Percentiles rank a stretch among this genome's conserved stretches.
phyloP scores from a whole-genome alignment of 345 rosid species.

The Combretum micranthum region DNA sequence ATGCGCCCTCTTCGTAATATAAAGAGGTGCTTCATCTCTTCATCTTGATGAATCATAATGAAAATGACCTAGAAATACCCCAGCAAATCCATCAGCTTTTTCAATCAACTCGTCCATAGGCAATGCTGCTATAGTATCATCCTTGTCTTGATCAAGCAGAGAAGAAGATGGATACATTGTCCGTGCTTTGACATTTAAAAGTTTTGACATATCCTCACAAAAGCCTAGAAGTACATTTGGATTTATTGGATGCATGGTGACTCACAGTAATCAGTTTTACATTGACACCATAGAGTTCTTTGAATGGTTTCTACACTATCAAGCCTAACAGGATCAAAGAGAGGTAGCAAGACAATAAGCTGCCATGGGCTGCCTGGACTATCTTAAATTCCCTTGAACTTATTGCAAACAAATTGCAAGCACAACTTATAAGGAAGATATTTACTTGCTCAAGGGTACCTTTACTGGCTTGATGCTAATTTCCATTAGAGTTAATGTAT shows the following conservation, averaged over 20 bases:
- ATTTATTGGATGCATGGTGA: background rate
- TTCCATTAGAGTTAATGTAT: conserved; percentile 66
- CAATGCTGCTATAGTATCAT: conserved; percentile 64
- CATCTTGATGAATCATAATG: too few species aligned
- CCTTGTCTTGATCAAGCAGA: conserved; percentile 75
- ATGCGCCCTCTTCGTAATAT: too few species aligned
- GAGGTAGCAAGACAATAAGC: conserved; percentile 70
- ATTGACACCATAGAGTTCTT: conserved; percentile 83
- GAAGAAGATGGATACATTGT: conserved; percentile 96
- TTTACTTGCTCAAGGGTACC: conserved; percentile 92
- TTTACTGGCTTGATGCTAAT: conserved; percentile 81
- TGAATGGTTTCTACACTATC: conserved; percentile 97
- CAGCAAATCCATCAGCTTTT: conserved; percentile 95
- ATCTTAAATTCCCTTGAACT: conserved; percentile 70
- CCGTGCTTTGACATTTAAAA: conserved; percentile 20
- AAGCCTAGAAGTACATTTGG: too few species aligned
- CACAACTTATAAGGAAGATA: background rate
- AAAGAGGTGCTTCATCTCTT: too few species aligned
- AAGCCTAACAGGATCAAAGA: conserved; percentile 95
- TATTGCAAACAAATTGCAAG: conserved; percentile 33
- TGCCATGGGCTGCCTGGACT: conserved; percentile 83
- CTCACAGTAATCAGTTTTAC: conserved; percentile 88
- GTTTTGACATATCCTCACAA: too few species aligned
- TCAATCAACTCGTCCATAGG: conserved; percentile 90
- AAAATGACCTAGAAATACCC: conserved; percentile 75